Evolutionary conservation across 768 basidiomycete genomes (phyloP).

Genomic region (Serendipita sp.): DNA sequence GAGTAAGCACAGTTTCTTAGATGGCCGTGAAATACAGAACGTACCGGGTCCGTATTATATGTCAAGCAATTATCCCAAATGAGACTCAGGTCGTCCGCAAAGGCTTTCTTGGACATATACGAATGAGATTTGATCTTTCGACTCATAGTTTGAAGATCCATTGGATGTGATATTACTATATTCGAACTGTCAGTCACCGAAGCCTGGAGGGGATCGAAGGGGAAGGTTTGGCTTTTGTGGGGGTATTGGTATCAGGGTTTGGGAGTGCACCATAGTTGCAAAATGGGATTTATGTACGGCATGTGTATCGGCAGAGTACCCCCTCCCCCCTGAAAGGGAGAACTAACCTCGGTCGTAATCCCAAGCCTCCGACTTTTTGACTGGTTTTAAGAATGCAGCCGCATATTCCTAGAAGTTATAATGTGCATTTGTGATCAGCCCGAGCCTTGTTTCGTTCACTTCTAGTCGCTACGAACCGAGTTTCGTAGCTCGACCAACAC

Average conservation of each 20-base stretch:
- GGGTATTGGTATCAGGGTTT: background rate
- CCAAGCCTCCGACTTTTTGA: constrained; percentile 73
- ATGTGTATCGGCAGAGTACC: background rate
- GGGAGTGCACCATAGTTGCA: background rate
- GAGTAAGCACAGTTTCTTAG: background rate
- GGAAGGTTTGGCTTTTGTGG: background rate
- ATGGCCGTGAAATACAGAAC: constrained; percentile 17
- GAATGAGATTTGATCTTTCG: constrained; percentile 84
- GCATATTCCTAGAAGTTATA: constrained; percentile 66
- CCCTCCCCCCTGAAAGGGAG: background rate
- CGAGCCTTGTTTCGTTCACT: background rate
- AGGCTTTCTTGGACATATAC: constrained; percentile 88
- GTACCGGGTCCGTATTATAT: constrained; percentile 81
- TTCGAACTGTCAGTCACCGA: background rate
- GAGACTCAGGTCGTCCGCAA: constrained; percentile 83
- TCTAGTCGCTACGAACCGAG: constrained; percentile 17
- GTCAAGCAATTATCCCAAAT: constrained; percentile 93
- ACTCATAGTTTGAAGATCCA: constrained; percentile 88
- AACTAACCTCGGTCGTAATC: constrained; percentile 82
- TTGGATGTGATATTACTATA: constrained; percentile 79
- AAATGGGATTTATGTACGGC: constrained; percentile 5
- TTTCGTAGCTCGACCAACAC: constrained; percentile 69
- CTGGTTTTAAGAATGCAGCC: constrained; percentile 85
- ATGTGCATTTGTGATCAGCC: constrained; percentile 28
- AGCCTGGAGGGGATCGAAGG: background rate